Conservation (phyloP, 192 early-diverging fungal species). For the Helicostylum pulchrum region DNA sequence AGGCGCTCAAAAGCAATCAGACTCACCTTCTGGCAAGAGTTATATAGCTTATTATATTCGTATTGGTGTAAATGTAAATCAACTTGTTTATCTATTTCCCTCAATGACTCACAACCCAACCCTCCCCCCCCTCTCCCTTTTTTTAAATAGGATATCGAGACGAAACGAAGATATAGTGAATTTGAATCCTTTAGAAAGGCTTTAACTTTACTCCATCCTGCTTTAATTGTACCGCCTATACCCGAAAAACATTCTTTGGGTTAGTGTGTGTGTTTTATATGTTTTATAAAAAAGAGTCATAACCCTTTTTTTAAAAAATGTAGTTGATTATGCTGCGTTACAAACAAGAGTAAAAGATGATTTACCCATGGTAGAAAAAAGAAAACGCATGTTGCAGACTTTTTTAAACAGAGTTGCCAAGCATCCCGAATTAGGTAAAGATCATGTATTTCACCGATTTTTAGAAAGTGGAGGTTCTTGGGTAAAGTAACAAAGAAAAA, state of each 20-base stretch:
- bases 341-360: constrained; percentile 90
- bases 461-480: constrained; percentile 77
- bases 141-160: constrained; percentile 54
- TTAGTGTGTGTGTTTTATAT: constrained; percentile 20
- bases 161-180: constrained; percentile 90
- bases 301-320: not conserved
- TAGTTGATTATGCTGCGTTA: constrained; percentile 66
- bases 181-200: constrained; percentile 88
- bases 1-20: constrained; percentile 46
- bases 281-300: no score
- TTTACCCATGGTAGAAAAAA: constrained; percentile 80
- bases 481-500: constrained; percentile 36
- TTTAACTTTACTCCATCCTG: constrained; percentile 79
- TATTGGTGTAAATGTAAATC: constrained; percentile 40
- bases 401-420: constrained; percentile 90
- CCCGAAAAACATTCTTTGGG: constrained; percentile 95
- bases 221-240: constrained; percentile 89
- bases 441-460: constrained; percentile 92
- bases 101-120: constrained; percentile 2
- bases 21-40: constrained; percentile 42
- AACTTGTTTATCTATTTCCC: not conserved
- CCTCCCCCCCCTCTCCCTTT: not conserved
- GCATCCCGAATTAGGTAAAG: constrained; percentile 82
- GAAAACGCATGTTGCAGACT: constrained; percentile 90
- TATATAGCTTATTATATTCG: constrained; percentile 56